A percentile compares a stretch with the other conserved stretches of the same genome.
phyloP scores from a whole-genome alignment of 257 asterid genomes.

The Solanum virginianum region DNA sequence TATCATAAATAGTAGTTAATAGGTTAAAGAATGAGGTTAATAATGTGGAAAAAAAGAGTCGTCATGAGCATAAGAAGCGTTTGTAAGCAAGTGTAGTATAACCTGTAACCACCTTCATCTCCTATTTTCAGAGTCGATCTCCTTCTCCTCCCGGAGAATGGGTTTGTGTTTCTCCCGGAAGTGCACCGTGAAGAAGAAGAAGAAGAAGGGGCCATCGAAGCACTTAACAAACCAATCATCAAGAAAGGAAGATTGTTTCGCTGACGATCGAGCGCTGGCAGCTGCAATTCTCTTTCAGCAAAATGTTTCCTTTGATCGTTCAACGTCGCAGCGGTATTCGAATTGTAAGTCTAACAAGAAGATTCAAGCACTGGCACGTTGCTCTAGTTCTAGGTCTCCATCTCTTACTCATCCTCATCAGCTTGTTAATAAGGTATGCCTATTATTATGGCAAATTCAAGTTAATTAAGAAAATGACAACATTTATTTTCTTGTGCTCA shows the following conservation, averaged over 20 bases:
- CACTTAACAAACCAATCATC: constrained; percentile 34
- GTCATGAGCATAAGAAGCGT: no score
- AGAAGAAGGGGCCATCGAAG: constrained; percentile 27
- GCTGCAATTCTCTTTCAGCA: constrained; percentile 85
- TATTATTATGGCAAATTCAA: no score
- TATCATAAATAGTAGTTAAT: neutral
- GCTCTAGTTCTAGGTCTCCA: constrained; percentile 80
- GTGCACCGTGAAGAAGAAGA: constrained; percentile 29
- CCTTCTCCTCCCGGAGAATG: constrained; percentile 17
- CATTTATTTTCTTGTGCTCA: no score
- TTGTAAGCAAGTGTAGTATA: no score
- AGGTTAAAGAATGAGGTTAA: neutral
- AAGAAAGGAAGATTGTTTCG: constrained; percentile 48
- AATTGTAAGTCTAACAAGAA: constrained; percentile 34
- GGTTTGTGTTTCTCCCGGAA: constrained; percentile 71
- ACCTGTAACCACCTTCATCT: no score
- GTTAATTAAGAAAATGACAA: no score
- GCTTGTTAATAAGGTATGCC: constrained; percentile 55
- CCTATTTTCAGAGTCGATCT: no score
- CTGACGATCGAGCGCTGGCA: constrained; percentile 71
- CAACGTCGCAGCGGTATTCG: constrained; percentile 66
- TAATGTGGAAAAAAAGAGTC: neutral
- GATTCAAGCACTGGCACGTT: constrained; percentile 48
- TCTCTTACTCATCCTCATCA: constrained; percentile 91
- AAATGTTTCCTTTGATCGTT: constrained; percentile 56